phyloP scores from a whole-genome alignment of 1,284 basidiomycete species.

The Ceratorhiza oryzae-sativae region DNA sequence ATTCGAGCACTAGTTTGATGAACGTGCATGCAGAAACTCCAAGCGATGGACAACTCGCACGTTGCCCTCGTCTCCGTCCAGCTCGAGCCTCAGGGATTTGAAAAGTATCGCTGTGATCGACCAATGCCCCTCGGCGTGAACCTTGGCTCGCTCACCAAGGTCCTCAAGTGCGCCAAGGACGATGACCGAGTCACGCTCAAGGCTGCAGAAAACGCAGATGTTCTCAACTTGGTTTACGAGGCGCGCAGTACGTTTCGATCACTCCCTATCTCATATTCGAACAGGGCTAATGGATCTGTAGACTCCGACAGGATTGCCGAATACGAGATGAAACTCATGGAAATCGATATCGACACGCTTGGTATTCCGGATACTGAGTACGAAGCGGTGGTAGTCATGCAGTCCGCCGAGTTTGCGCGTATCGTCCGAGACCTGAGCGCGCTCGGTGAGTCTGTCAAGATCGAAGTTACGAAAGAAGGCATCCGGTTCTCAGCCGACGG shows the following conservation, averaged over 20 bases:
- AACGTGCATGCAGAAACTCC: conserved; percentile 71
- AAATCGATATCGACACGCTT: conserved; percentile 95
- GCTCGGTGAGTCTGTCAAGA: conserved; percentile 93
- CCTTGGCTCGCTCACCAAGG: conserved; percentile 89
- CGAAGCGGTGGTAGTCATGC: conserved; percentile 91
- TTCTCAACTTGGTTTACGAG: conserved; percentile 90
- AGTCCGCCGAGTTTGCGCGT: conserved; percentile 85
- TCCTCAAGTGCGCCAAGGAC: conserved; percentile 96
- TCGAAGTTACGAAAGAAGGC: conserved; percentile 96
- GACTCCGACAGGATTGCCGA: conserved; percentile 96
- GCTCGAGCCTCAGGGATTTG: conserved; percentile 80
- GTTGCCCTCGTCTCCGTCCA: conserved; percentile 93
- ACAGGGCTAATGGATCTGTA: too few species aligned
- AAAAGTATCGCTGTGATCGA: conserved; percentile 92
- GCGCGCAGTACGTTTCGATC: conserved; percentile 79
- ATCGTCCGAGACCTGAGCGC: conserved; percentile 94
- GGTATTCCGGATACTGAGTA: conserved; percentile 99
- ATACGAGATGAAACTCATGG: conserved; percentile 99
- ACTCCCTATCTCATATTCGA: too few species aligned
- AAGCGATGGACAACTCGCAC: conserved; percentile 99
- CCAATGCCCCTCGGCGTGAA: conserved; percentile 95
- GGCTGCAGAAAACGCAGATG: conserved; percentile 90
- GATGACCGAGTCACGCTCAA: conserved; percentile 93
- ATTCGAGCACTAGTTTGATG: neutral
- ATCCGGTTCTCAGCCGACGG: conserved; percentile 94